phyloP scores from a whole-genome alignment of 768 basidiomycete species.

The Suillus variegatus region DNA sequence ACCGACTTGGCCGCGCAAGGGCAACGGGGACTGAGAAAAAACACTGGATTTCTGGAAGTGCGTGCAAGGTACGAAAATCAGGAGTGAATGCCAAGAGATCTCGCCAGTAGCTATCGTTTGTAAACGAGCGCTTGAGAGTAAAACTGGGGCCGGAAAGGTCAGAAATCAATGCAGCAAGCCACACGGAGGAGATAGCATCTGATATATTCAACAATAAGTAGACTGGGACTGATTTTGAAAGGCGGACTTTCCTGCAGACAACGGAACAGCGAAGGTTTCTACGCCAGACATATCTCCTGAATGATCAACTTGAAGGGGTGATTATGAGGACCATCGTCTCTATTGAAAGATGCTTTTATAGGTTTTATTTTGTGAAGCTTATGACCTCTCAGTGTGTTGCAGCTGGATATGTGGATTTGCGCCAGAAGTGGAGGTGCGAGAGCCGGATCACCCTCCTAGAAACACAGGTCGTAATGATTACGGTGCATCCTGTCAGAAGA shows the following conservation, averaged over 20 bases:
- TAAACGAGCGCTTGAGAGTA: constrained; percentile 4
- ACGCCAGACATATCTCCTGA: neutral
- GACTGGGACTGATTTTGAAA: neutral
- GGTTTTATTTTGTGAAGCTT: neutral
- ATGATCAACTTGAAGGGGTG: neutral
- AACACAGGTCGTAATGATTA: neutral
- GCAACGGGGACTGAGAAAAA: constrained; percentile 7
- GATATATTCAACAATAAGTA: neutral
- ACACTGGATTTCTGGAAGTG: constrained; percentile 2
- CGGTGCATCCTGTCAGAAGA: neutral
- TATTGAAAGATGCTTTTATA: neutral
- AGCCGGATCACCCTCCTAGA: neutral
- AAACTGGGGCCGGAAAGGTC: constrained; percentile 1
- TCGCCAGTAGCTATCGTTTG: constrained; percentile 10
- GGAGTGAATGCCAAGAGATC: constrained; percentile 11
- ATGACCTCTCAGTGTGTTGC: neutral
- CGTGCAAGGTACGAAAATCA: constrained; percentile 8
- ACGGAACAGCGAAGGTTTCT: neutral
- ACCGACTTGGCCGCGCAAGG: constrained; percentile 1
- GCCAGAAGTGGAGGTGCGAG: neutral
- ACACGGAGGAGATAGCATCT: constrained; percentile 3
- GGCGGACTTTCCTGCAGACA: neutral
- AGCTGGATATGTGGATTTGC: neutral
- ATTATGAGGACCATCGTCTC: neutral
- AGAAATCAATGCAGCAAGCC: constrained; percentile 4